These are phyloP conservation scores for Neonectria ditissima DNA, from an alignment of 2,329 filamentous ascomycete genomes.

Conservation along the genomic window DNA sequence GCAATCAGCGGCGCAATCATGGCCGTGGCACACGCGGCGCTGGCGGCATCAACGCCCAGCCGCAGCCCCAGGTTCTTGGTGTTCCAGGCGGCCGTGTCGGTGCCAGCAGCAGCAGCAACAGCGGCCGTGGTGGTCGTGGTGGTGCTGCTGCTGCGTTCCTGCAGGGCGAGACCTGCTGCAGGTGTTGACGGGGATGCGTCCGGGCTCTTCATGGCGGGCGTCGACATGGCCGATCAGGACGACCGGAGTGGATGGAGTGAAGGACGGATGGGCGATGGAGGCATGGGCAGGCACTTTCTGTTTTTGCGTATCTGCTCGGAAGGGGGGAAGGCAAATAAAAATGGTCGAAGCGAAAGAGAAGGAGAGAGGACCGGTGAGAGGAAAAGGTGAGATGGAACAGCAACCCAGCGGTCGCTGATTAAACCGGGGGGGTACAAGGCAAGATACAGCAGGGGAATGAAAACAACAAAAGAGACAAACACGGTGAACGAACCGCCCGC, in stretches of 20 bases:
- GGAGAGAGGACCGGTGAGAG: not conserved
- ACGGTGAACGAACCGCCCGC: not conserved
- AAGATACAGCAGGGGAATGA: not conserved
- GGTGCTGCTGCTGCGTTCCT: slow-evolving; percentile 20
- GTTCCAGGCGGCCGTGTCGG: slow-evolving; percentile 71
- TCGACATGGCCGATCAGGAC: slow-evolving; percentile 1
- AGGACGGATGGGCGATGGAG: slow-evolving; percentile 9
- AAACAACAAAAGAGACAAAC: not conserved
- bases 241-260: not conserved
- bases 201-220: slow-evolving; percentile 19
- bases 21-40: slow-evolving; percentile 77
- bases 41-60: slow-evolving; percentile 74
- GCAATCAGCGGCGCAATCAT: slow-evolving; percentile 87
- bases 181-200: slow-evolving; percentile 22
- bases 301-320: not conserved
- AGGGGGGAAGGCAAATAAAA: not conserved
- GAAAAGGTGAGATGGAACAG: not conserved
- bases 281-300: slow-evolving; percentile 2
- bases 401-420: not conserved
- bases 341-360: not conserved
- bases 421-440: not conserved
- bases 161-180: slow-evolving; percentile 34
- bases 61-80: slow-evolving; percentile 77
- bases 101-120: too few species aligned
- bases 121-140: not conserved